These are phyloP conservation scores for Leersia perrieri DNA, from an alignment of 176 grass and related monocot species.

Conservation along the genomic window DNA sequence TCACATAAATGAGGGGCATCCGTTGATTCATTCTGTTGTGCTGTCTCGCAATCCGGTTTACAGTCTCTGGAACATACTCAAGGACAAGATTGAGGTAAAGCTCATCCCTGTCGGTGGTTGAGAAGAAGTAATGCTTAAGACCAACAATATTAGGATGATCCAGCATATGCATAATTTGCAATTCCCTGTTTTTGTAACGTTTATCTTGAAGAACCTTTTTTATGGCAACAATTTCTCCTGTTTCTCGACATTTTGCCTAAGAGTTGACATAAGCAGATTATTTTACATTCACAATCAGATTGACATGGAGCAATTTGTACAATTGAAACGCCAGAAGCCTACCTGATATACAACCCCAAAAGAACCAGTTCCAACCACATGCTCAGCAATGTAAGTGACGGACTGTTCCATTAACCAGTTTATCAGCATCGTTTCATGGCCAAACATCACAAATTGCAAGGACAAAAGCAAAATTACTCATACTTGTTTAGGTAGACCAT, in stretches of 20 bases:
- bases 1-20: slow-evolving; percentile 90
- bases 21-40: slow-evolving; percentile 82
- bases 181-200: slow-evolving; percentile 93
- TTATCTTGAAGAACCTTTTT: slow-evolving; percentile 99
- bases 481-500: slow-evolving; percentile 85
- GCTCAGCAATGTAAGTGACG: slow-evolving; percentile 82
- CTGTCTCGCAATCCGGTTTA: slow-evolving; percentile 75
- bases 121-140: slow-evolving; percentile 97
- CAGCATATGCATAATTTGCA: slow-evolving; percentile 98
- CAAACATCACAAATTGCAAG: background rate
- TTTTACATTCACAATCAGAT: background rate
- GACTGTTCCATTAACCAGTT: slow-evolving; percentile 49
- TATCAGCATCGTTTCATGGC: slow-evolving; percentile 1
- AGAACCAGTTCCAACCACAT: slow-evolving; percentile 95
- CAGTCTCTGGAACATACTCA: slow-evolving; percentile 90
- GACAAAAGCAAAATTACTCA: slow-evolving; percentile 9
- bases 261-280: slow-evolving; percentile 26
- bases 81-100: slow-evolving; percentile 94
- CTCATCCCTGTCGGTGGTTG: slow-evolving; percentile 78
- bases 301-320: background rate
- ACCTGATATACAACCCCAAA: slow-evolving; percentile 98
- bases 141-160: slow-evolving; percentile 94
- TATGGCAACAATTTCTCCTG: slow-evolving; percentile 91
- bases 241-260: slow-evolving; percentile 97
- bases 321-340: slow-evolving; percentile 13